phyloP scores from a whole-genome alignment of 2,329 filamentous ascomycete species.

The Colletotrichum aenigma region DNA sequence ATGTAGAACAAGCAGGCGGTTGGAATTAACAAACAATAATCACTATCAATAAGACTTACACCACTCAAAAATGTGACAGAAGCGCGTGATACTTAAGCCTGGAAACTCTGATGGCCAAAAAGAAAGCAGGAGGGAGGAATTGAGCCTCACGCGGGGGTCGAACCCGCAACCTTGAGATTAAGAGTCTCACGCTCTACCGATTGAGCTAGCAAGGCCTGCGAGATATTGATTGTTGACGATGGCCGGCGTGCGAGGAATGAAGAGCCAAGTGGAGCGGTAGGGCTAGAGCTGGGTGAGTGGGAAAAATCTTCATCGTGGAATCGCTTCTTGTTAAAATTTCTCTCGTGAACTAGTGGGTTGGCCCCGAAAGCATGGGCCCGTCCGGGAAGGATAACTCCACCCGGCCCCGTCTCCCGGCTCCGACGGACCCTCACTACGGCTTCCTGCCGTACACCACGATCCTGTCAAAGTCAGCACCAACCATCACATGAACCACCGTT shows the following conservation, averaged over 20 bases:
- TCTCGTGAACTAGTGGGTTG: not conserved
- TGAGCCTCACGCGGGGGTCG: conserved; percentile 30
- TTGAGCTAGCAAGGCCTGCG: conserved; percentile 59
- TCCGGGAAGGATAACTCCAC: not conserved
- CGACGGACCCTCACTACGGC: not conserved
- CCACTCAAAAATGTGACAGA: not conserved
- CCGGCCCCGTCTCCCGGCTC: not conserved
- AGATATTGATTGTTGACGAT: not conserved
- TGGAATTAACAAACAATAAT: not conserved
- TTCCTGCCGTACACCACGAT: conserved; percentile 17
- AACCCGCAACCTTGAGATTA: conserved; percentile 36
- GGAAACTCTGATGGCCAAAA: not conserved
- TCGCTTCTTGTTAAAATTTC: not conserved
- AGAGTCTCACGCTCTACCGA: conserved; percentile 78
- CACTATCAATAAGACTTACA: not conserved
- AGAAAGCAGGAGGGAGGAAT: conserved; percentile 4
- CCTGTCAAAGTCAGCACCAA: not conserved
- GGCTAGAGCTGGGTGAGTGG: not conserved
- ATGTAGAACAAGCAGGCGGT: not conserved
- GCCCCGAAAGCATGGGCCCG: not conserved
- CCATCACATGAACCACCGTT: not conserved
- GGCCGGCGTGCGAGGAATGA: not conserved
- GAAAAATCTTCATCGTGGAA: not conserved
- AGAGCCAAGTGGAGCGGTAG: not conserved
- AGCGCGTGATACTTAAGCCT: not conserved